These are phyloP conservation scores for sorghum (Sorghum bicolor) DNA, from an alignment of 176 grass and related monocot species.

Conservation along the genomic window DNA sequence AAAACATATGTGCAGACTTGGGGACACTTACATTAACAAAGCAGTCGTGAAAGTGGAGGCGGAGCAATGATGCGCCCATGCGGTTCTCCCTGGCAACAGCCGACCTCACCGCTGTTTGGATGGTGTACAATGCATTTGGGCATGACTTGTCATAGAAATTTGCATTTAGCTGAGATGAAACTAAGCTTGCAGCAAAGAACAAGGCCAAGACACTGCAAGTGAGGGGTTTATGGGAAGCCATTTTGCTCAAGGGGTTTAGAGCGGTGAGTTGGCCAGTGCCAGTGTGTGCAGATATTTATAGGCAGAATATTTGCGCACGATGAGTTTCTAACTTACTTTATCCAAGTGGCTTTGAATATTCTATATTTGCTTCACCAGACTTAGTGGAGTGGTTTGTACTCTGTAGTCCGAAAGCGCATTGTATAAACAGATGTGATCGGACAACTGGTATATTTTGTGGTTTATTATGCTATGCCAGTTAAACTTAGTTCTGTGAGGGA, in stretches of 20 bases:
- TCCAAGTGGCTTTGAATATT: slow-evolving; percentile 19
- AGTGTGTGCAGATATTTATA: slow-evolving; percentile 32
- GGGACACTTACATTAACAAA: slow-evolving; percentile 48
- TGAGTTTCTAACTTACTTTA: background rate
- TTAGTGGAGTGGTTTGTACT: background rate
- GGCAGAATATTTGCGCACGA: background rate
- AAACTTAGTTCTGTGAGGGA: background rate
- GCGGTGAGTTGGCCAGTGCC: background rate
- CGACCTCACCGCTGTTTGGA: slow-evolving; percentile 25
- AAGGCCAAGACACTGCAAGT: background rate
- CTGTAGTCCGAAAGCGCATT: background rate
- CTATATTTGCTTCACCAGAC: background rate
- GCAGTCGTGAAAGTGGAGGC: slow-evolving; percentile 70
- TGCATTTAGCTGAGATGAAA: slow-evolving; percentile 43
- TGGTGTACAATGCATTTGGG: slow-evolving; percentile 42
- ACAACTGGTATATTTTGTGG: background rate
- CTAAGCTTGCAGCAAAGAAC: slow-evolving; percentile 28
- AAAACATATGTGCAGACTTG: background rate
- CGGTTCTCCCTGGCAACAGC: slow-evolving; percentile 36
- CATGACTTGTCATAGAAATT: slow-evolving; percentile 63
- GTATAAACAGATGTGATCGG: background rate
- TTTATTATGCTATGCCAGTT: background rate
- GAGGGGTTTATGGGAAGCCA: background rate
- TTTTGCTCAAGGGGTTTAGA: background rate
- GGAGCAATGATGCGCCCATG: slow-evolving; percentile 67